These are phyloP conservation scores for Sugiyamaella floridensis DNA, from an alignment of 805 yeast genomes.

Conservation along the genomic window DNA sequence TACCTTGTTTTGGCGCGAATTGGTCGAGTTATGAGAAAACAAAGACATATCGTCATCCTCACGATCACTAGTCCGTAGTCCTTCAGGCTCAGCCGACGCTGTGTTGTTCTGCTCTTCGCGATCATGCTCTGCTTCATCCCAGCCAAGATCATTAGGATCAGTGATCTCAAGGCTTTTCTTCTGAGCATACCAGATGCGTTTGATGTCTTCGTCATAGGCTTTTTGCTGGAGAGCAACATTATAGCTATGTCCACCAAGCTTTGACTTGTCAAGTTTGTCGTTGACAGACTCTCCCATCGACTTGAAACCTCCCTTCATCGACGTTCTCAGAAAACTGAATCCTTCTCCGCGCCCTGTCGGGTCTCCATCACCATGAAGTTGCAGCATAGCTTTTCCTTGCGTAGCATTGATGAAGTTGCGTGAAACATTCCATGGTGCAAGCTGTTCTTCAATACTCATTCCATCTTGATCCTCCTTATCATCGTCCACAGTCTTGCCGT, in stretches of 20 bases:
- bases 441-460: conserved; percentile 65
- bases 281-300: conserved; percentile 36
- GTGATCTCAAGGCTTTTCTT: conserved; percentile 48
- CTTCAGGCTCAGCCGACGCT: conserved; percentile 1
- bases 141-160: conserved; percentile 32
- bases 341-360: conserved; percentile 89
- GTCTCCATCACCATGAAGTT: conserved; percentile 90
- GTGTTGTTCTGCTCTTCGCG: conserved; percentile 12
- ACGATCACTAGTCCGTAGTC: conserved; percentile 21
- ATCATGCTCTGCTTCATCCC: conserved; percentile 29
- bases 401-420: conserved; percentile 88
- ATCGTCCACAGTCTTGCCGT: conserved; percentile 37
- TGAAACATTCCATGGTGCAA: conserved; percentile 92
- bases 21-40: conserved; percentile 22
- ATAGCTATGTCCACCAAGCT: conserved; percentile 60
- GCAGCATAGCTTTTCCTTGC: conserved; percentile 95
- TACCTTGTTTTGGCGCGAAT: conserved; percentile 33
- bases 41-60: conserved; percentile 34
- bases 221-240: conserved; percentile 82
- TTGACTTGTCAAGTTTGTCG: conserved; percentile 36
- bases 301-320: conserved; percentile 90
- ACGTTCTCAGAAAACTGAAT: conserved; percentile 77
- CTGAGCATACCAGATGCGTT: conserved; percentile 85
- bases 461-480: conserved; percentile 39
- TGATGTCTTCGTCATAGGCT: conserved; percentile 84